Conservation (phyloP, 768 basidiomycete genomes). For the Udeniomyces megalosporus region DNA sequence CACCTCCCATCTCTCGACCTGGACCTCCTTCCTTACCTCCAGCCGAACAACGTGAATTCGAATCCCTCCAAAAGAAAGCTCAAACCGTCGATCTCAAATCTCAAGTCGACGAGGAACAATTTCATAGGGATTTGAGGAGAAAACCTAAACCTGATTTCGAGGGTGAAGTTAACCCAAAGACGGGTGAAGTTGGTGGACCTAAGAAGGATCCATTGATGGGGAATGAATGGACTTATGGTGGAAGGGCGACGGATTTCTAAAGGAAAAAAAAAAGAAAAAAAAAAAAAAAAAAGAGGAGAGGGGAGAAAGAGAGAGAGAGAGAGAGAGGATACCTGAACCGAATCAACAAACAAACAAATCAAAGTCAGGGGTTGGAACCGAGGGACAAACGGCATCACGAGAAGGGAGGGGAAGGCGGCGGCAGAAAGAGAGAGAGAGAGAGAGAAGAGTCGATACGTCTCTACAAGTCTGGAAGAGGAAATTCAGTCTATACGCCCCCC, state of each 20-base stretch:
- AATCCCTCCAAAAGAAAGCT: slow-evolving; percentile 48
- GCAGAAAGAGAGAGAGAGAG: too few relatives aligned
- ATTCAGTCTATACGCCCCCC: too few relatives aligned
- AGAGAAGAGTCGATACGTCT: too few relatives aligned
- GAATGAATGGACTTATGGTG: slow-evolving; percentile 84
- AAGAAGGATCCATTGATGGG: slow-evolving; percentile 70
- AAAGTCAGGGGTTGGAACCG: too few relatives aligned
- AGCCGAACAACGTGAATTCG: slow-evolving; percentile 68
- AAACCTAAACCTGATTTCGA: slow-evolving; percentile 49
- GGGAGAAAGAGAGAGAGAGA: too few relatives aligned
- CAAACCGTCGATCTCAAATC: slow-evolving; percentile 20
- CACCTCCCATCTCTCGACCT: slow-evolving; percentile 31
- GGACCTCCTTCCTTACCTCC: slow-evolving; percentile 59
- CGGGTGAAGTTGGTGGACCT: slow-evolving; percentile 74
- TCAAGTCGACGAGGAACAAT: slow-evolving; percentile 22
- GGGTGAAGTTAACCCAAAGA: slow-evolving; percentile 61
- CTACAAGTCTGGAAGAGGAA: too few relatives aligned
- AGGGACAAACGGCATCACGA: too few relatives aligned
- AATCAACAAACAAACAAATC: too few relatives aligned
- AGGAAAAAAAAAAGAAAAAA: background rate
- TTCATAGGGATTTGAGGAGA: slow-evolving; percentile 53
- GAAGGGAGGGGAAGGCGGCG: too few relatives aligned
- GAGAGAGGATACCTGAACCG: too few relatives aligned
- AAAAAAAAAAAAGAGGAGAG: too few relatives aligned
- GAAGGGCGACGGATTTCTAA: slow-evolving; percentile 72